Conservation (phyloP, 2,329 filamentous ascomycete genomes). For the Aureobasidium sp. region DNA sequence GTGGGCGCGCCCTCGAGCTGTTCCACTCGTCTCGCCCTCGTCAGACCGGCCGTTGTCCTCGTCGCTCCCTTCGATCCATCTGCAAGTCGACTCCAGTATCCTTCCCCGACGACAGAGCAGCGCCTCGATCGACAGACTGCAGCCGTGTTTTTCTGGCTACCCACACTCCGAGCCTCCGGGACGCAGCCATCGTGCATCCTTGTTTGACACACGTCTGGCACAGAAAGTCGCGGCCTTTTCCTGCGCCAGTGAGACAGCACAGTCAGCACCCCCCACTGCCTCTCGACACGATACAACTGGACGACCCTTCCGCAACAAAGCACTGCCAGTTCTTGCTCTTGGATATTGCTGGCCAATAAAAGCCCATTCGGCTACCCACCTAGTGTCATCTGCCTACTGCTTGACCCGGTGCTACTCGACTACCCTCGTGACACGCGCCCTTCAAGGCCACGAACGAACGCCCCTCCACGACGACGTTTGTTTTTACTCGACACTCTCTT, state of each 20-base stretch:
- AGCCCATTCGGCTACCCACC: not conserved
- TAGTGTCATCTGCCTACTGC: constrained; percentile 2
- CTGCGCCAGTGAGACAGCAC: constrained; percentile 5
- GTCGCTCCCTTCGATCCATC: not conserved
- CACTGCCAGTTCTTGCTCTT: not conserved
- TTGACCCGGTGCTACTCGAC: constrained; percentile 7
- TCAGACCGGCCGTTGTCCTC: not conserved
- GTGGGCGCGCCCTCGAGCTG: not conserved
- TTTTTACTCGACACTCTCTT: not conserved
- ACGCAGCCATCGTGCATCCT: constrained; percentile 4
- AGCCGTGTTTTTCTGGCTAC: constrained; percentile 4
- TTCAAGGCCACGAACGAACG: not conserved
- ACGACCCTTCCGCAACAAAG: not conserved
- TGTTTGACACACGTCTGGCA: not conserved
- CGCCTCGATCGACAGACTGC: not conserved
- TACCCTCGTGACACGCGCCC: constrained; percentile 7
- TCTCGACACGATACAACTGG: not conserved
- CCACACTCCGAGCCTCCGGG: not conserved
- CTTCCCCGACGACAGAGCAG: not conserved
- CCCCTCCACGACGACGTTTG: not conserved
- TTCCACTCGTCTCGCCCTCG: not conserved
- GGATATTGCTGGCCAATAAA: constrained; percentile 6
- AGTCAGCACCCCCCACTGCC: not conserved
- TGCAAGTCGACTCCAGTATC: not conserved
- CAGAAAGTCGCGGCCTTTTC: not conserved